A percentile compares a stretch with the other conserved stretches of the same genome.
Evolutionary conservation across 2,329 filamentous ascomycete species (phyloP).

Genomic region (Penicillium capsulatum): DNA sequence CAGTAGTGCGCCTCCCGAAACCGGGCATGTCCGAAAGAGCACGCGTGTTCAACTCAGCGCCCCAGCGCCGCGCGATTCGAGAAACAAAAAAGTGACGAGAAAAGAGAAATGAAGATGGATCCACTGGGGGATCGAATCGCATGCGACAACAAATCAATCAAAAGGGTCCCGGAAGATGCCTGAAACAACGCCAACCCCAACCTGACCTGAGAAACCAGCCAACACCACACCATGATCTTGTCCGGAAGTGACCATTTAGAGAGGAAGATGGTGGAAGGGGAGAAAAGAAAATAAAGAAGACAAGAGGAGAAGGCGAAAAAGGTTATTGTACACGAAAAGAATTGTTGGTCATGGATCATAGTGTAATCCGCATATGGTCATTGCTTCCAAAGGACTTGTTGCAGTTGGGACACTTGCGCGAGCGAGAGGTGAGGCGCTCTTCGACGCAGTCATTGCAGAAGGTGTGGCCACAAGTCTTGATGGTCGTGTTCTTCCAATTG

Average conservation of each 20-base stretch:
- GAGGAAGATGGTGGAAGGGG: conserved; percentile 13
- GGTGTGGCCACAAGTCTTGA: conserved; percentile 91
- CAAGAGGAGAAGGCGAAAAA: conserved; percentile 16
- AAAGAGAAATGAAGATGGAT: conserved; percentile 17
- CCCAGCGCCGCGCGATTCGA: conserved; percentile 12
- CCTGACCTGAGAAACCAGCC: conserved; percentile 32
- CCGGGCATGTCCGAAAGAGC: conserved; percentile 30
- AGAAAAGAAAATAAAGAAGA: conserved; percentile 12
- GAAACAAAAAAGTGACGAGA: not conserved
- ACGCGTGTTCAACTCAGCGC: conserved; percentile 11
- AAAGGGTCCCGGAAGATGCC: conserved; percentile 7
- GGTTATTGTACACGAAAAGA: conserved; percentile 35
- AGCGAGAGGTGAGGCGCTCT: conserved; percentile 80
- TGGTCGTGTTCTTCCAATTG: conserved; percentile 88
- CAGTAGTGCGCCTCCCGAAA: conserved; percentile 15
- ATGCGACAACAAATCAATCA: conserved; percentile 12
- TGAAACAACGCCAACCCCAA: conserved; percentile 32
- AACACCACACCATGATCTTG: conserved; percentile 37
- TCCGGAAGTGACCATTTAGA: conserved; percentile 23
- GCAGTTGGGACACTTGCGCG: conserved; percentile 93
- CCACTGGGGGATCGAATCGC: conserved; percentile 18
- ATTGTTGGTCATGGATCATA: conserved; percentile 29
- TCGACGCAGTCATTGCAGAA: conserved; percentile 91
- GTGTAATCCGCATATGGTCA: conserved; percentile 69
- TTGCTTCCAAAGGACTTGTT: conserved; percentile 85